Conservation (phyloP, 2,329 filamentous ascomycete species). For the Aspergillus nomiae region DNA sequence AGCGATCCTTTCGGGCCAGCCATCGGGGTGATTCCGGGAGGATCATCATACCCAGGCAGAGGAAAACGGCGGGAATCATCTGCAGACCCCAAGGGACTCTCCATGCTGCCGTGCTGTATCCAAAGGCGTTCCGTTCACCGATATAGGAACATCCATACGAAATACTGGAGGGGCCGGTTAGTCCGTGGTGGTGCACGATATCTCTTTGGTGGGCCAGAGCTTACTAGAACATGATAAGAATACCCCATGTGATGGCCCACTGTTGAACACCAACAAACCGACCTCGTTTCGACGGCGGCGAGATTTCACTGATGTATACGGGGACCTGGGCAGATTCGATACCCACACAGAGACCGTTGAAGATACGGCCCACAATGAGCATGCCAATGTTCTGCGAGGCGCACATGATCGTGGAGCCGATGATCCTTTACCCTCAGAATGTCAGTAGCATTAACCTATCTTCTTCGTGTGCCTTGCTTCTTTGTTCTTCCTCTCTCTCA, state of each 20-base stretch:
- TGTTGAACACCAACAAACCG: constrained; percentile 73
- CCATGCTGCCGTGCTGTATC: constrained; percentile 55
- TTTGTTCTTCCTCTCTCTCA: not conserved
- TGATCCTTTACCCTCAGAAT: constrained; percentile 51
- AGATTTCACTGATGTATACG: constrained; percentile 70
- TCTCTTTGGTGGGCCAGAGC: constrained; percentile 1
- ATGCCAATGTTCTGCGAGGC: constrained; percentile 66
- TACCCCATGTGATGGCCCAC: constrained; percentile 73
- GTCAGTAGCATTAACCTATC: constrained; percentile 53
- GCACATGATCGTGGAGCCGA: constrained; percentile 59
- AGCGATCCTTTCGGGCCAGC: constrained; percentile 64
- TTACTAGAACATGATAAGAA: constrained; percentile 68
- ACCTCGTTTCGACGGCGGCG: constrained; percentile 56
- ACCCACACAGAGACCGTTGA: constrained; percentile 72
- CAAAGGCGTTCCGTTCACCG: constrained; percentile 37
- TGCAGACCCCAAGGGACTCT: constrained; percentile 67
- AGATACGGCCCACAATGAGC: constrained; percentile 68
- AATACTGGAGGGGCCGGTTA: constrained; percentile 44
- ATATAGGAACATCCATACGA: constrained; percentile 64
- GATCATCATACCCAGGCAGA: constrained; percentile 57
- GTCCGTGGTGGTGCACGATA: not conserved
- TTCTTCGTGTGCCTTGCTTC: not conserved
- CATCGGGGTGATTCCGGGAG: constrained; percentile 63
- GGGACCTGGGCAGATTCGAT: constrained; percentile 72
- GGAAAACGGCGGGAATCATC: constrained; percentile 61